Base-by-base conservation (phyloP, 2,329 filamentous ascomycete species). In the Aspergillus pseudoviridinutans region DNA sequence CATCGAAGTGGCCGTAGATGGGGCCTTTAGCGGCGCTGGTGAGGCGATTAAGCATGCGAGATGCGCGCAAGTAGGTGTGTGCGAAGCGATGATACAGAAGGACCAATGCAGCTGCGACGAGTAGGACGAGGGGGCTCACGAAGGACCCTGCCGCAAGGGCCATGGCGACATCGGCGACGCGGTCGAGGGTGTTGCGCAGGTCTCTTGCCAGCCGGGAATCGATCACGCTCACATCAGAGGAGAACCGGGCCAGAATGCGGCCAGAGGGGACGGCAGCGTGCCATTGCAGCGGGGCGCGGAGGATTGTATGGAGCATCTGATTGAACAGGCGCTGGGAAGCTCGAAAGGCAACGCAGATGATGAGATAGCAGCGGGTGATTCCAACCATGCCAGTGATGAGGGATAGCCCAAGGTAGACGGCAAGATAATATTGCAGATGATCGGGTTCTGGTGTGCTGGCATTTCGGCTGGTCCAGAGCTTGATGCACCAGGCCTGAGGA, bases 251-350 rank as follows among this genome's bases (percentile, higher is more conserved):
- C 29, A 92, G 78, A 32, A 92, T 83, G 41, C 89, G 83, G 2
- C 90, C 90, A 1, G 91, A 79, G 0, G 90, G 89, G 0, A 91
- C 87, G 0, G 89, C 92, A 67, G 92, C 89, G 44, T 92, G 81
- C 87, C 88, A 91, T 58, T 88, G 80, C n/a, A 92, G 78, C 2
- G 88, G 89, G 2, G 89, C 86, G 24, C 87, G 83, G 6, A 93
- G 78, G 4, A 92, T 82, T 1, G 84, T 80, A 61, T 84, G 85
- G 35, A 87, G 84, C 58, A 92, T 82, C 57, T 82, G 82, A 35
- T 84, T 80, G 60, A 91, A 92, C 9, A 92, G 78, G 50, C 77
- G 76, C 42, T 84, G 80, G 20, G 88, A 91, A 3, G 88, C 88
- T 58, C 80, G 81, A 62, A 92, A 76, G 1, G 72, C 79, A 24